phyloP scores from a whole-genome alignment of 192 early-diverging fungal species.

The Bifiguratus adelaidae region DNA sequence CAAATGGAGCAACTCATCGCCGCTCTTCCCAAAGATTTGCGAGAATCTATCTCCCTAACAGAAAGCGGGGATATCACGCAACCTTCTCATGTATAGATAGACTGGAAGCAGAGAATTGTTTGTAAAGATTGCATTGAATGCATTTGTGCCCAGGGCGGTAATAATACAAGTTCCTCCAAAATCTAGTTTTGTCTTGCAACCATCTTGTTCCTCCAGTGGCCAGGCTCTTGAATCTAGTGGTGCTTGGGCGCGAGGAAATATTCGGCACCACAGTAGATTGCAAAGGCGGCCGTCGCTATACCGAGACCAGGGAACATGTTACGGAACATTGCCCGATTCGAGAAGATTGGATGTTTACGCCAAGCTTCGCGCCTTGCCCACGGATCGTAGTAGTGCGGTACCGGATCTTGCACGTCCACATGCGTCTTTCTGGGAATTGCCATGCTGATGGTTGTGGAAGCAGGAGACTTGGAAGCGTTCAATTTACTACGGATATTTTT shows the following conservation, averaged over 20 bases:
- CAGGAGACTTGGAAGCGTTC: too few species aligned
- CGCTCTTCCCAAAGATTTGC: not conserved
- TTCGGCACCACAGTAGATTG: slow-evolving; percentile 60
- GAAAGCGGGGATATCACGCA: too few species aligned
- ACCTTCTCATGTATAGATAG: too few species aligned
- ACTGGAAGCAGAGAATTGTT: too few species aligned
- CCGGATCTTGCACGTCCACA: slow-evolving; percentile 4
- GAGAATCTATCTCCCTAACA: not conserved
- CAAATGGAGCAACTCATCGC: not conserved
- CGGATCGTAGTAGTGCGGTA: slow-evolving; percentile 52
- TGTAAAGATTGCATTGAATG: too few species aligned
- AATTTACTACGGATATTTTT: too few species aligned
- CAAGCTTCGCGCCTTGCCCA: slow-evolving; percentile 68
- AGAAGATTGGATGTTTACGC: slow-evolving; percentile 61
- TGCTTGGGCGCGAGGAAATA: slow-evolving; percentile 37
- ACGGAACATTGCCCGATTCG: slow-evolving; percentile 41
- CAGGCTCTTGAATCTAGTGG: slow-evolving; percentile 24
- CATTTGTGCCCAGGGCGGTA: too few species aligned
- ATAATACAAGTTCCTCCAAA: too few species aligned
- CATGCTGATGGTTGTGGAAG: too few species aligned
- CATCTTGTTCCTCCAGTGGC: too few species aligned
- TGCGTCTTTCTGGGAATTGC: too few species aligned
- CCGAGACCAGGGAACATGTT: slow-evolving; percentile 72
- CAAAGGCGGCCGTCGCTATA: slow-evolving; percentile 63
- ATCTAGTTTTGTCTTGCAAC: too few species aligned